Evolutionary conservation across 345 rosid genomes (phyloP), one percentile per base, ranked within the genome.

Genomic region (Aegle marmelos): DNA sequence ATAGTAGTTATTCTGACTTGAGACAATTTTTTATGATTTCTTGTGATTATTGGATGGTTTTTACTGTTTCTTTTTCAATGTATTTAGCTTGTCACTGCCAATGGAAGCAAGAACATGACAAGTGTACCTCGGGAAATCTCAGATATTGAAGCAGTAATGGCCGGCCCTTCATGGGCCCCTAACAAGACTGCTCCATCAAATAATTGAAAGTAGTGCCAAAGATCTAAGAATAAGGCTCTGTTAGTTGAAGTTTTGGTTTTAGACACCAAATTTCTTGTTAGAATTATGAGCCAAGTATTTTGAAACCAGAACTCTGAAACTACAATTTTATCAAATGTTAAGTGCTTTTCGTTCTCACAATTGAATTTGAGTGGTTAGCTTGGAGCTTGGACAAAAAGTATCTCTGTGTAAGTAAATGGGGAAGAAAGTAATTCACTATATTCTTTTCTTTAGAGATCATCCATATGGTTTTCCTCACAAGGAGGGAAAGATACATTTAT

Each of bases 71-170:
- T 4, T 70, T 45, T 13, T 62, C 66, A 24, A 60, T 73, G 25
- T 19, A 39, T 72, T 70, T 72, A 94, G 97, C 80, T 79, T 54
- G 90, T 92, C 59, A 94, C 95, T 0, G 88, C 88, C 8, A 64
- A 74, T 81, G 95, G 98, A 25, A 79, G 97, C 86, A 87, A 80
- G 83, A 93, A 93, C 90, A 88, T 93, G 97, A 91, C 97, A 2
- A 90, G 89, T 61, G 89, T 87, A 57, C 97, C 97, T 8, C 82
- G 97, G 8, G 86, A 83, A 60, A 83, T 84, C 9, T 74, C 83
- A 73, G 97, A 95, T 85, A 90, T 95, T 78, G 98, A 95, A 90
- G 94, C 98, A 4, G 94, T 91, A 21, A 95, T 95, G 98, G 93
- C 93, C 27, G 98, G 97, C 67, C 91, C 79, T 16, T 84, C 91